Base-by-base conservation (phyloP, 805 yeast species). In the Brettanomyces naardenensis region DNA sequence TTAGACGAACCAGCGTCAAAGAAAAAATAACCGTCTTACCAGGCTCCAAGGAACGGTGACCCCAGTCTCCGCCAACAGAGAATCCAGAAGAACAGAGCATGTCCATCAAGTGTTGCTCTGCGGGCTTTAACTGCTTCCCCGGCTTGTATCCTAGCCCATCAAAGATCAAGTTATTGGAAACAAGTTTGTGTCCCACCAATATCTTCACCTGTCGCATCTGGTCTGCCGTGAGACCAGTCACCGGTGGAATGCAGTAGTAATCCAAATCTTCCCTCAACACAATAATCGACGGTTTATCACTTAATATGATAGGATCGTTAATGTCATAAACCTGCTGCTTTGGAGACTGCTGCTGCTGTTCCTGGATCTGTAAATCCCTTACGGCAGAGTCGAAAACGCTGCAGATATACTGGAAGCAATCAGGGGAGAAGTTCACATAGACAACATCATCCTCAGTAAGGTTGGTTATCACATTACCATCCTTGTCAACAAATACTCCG, bases 41-140 rank as follows among this genome's bases (percentile, higher is more conserved):
- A 1, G 94, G 90, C 55, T 89, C 97, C 48, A 81, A 69, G n/a
- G 85, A 76, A 44, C 98, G 69, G 53, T 78, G 80, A 4, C 95
- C 97, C 98, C 98, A 92, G 13, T 58, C 49, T 22, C 83, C 86
- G 17, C 66, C 66, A 10, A 71, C 61, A 3, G 65, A 59, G 46
- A 88, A 85, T 1, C 98, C 98, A 0, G 95, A 80, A 0, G 90
- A 71, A 51, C 96, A 88, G 38, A 92, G 70, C 98, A 92, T 92
- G 45, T 88, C 97, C 63, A 86, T 73, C 33, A 92, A 68, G 59
- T 90, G 97, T 59, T 84, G 90, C 58, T 92, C 98, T 1, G 98
- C 97, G 13, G 95, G 80, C 6, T 88, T 89, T 43, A 83, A 59
- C 26, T 64, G 65, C 47, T 74, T 77, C 3, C 68, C 69, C 2